These are phyloP conservation scores for Pythium sukuiense DNA, from an alignment of 352 stramenopile genomes.

Conservation along the genomic window DNA sequence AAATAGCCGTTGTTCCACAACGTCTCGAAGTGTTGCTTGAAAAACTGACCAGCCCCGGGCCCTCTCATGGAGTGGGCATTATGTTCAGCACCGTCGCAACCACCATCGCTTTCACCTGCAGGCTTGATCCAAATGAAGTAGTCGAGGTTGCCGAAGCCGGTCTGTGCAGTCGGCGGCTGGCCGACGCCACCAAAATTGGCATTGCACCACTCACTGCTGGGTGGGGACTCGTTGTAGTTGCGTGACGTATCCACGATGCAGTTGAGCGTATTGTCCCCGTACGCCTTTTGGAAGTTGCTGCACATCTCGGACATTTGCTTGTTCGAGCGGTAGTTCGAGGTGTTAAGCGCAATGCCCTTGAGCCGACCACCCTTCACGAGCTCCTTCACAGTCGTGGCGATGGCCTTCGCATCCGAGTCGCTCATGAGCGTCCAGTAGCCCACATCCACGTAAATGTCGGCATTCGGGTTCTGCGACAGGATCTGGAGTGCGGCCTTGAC, in stretches of 20 bases:
- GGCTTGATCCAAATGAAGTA: constrained; percentile 78
- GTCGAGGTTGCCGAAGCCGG: constrained; percentile 52
- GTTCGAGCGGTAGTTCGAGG: constrained; percentile 73
- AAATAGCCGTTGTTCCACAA: constrained; percentile 76
- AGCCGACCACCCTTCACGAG: constrained; percentile 32
- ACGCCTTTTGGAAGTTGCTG: constrained; percentile 53
- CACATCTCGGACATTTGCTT: constrained; percentile 48
- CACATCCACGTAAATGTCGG: constrained; percentile 72
- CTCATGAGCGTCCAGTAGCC: constrained; percentile 58
- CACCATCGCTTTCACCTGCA: constrained; percentile 57
- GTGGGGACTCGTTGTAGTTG: constrained; percentile 47
- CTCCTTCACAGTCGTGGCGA: constrained; percentile 44
- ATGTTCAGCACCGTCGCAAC: constrained; percentile 33
- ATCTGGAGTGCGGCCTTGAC: constrained; percentile 46
- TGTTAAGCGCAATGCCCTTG: constrained; percentile 77
- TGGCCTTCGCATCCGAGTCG: constrained; percentile 26
- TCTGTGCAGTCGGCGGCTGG: constrained; percentile 43
- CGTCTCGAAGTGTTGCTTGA: constrained; percentile 48
- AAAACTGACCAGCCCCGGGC: constrained; percentile 55
- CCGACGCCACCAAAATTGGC: constrained; percentile 58
- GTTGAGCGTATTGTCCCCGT: constrained; percentile 36
- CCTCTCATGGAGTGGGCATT: constrained; percentile 52
- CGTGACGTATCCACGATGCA: constrained; percentile 72
- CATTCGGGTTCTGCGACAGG: constrained; percentile 62
- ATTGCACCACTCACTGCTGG: constrained; percentile 71